These are phyloP conservation scores for Friedmanniomyces endolithicus DNA, from an alignment of 495 filamentous ascomycete species.

Conservation along the genomic window DNA sequence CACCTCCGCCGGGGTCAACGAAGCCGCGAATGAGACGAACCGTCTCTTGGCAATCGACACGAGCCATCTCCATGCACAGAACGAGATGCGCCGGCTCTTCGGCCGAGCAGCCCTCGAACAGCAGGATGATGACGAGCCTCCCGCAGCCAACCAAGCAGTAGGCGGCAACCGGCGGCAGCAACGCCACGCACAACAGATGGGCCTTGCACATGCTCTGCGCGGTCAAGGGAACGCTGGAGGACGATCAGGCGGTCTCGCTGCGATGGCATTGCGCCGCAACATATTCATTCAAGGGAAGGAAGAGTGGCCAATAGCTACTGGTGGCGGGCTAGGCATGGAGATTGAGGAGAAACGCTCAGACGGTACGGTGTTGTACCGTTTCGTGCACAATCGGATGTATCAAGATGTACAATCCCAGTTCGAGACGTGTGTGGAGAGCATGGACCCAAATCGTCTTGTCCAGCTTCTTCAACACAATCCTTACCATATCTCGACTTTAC, in stretches of 20 bases:
- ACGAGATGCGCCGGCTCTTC: constrained; percentile 91
- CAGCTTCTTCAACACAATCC: constrained; percentile 56
- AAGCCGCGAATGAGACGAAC: constrained; percentile 34
- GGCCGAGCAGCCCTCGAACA: constrained; percentile 64
- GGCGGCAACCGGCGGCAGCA: constrained; percentile 40
- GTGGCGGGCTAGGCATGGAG: constrained; percentile 77
- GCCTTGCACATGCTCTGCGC: constrained; percentile 58
- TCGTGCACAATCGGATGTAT: constrained; percentile 66
- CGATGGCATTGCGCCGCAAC: constrained; percentile 61
- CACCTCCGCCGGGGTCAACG: constrained; percentile 19
- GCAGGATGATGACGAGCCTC: constrained; percentile 40
- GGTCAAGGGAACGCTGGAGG: constrained; percentile 46
- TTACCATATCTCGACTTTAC: constrained; percentile 84
- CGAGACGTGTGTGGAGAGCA: constrained; percentile 61
- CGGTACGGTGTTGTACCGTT: constrained; percentile 53
- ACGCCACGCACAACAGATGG: constrained; percentile 35
- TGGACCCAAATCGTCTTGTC: constrained; percentile 64
- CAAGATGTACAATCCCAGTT: constrained; percentile 65
- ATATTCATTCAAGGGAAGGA: constrained; percentile 81
- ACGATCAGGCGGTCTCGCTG: constrained; percentile 47
- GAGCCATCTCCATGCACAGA: constrained; percentile 67
- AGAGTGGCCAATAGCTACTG: constrained; percentile 71
- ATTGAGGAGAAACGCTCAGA: constrained; percentile 41
- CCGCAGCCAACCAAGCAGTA: constrained; percentile 36
- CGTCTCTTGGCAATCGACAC: constrained; percentile 64